phyloP scores from a whole-genome alignment of 2,329 filamentous ascomycete species.

The Colletotrichum godetiae region DNA sequence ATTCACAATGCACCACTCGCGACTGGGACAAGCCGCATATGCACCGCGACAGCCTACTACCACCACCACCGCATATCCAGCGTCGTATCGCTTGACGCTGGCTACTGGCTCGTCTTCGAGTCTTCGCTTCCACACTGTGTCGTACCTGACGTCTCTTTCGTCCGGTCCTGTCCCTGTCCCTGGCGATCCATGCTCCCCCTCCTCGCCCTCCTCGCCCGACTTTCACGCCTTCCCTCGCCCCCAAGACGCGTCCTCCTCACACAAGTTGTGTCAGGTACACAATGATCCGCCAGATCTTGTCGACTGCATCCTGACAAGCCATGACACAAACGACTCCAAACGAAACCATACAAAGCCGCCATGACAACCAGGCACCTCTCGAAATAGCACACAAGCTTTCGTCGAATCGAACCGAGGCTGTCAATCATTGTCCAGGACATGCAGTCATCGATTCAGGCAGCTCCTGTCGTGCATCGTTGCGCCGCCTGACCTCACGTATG shows the following conservation, averaged over 20 bases:
- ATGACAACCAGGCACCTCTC: not conserved
- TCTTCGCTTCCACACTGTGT: conserved; percentile 9
- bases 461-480: conserved; percentile 22
- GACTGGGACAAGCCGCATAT: not conserved
- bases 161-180: conserved; percentile 14
- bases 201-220: not conserved
- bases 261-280: conserved; percentile 25
- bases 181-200: conserved; percentile 23
- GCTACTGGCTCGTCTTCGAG: not conserved
- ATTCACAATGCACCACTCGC: not conserved
- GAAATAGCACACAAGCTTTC: not conserved
- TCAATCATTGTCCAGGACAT: conserved; percentile 9
- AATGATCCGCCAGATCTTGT: conserved; percentile 9
- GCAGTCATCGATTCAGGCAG: not conserved
- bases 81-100: not conserved
- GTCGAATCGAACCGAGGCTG: conserved; percentile 3
- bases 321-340: conserved; percentile 17
- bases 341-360: conserved; percentile 9
- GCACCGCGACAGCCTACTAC: not conserved
- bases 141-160: not conserved
- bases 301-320: conserved; percentile 6
- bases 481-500: conserved; percentile 6
- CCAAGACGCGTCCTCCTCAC: conserved; percentile 7
- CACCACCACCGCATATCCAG: not conserved
- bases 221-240: not conserved